Conservation (phyloP, 768 basidiomycete species). For the Collybiopsis luxurians region DNA sequence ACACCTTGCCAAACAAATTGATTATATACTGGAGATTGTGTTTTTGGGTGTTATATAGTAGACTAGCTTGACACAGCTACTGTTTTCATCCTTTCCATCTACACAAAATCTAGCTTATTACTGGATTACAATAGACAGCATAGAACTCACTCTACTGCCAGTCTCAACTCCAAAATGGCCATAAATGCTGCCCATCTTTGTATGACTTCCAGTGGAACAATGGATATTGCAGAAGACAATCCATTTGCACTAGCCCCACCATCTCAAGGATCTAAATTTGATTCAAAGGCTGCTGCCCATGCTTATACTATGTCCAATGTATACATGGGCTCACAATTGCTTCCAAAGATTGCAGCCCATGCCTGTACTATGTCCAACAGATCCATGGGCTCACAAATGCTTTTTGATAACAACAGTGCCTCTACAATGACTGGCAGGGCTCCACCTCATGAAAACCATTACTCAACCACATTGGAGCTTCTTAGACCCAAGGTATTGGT, state of each 20-base stretch:
- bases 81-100: too few species aligned
- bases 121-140: constrained; percentile 33
- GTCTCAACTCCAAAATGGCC: constrained; percentile 46
- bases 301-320: too few species aligned
- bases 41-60: too few species aligned
- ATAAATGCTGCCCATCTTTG: constrained; percentile 36
- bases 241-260: constrained; percentile 70
- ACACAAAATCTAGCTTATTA: too few species aligned
- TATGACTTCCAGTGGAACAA: constrained; percentile 44
- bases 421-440: constrained; percentile 40
- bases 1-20: too few species aligned
- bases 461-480: constrained; percentile 73
- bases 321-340: too few species aligned
- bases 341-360: too few species aligned
- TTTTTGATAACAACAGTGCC: constrained; percentile 52
- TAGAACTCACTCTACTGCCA: constrained; percentile 50
- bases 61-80: too few species aligned
- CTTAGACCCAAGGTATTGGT: constrained; percentile 87
- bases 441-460: constrained; percentile 37
- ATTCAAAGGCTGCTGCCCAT: constrained; percentile 68
- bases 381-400: constrained; percentile 62
- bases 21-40: too few species aligned
- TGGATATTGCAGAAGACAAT: constrained; percentile 51
- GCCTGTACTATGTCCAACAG: constrained; percentile 60
- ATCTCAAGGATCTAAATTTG: constrained; percentile 68